Evolutionary conservation across 2,329 filamentous ascomycete species (phyloP).

Genomic region (Fusarium caatingaense): DNA sequence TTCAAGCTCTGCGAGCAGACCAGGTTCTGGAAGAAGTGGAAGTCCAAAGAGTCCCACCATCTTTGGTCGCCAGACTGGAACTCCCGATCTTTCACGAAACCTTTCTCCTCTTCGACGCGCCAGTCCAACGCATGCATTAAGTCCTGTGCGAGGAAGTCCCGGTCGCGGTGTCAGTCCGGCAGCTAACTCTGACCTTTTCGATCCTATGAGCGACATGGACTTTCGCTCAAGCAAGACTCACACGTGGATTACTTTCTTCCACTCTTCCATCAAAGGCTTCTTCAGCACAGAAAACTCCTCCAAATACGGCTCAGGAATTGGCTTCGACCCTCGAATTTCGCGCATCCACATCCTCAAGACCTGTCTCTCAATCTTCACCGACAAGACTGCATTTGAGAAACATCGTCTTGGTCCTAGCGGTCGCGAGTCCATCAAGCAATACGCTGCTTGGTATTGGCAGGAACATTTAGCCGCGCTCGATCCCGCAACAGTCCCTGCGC

Average conservation of each 20-base stretch:
- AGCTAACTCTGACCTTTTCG: slow-evolving; percentile 48
- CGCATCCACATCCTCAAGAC: slow-evolving; percentile 53
- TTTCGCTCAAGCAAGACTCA: slow-evolving; percentile 57
- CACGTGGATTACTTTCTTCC: slow-evolving; percentile 55
- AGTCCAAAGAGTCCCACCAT: slow-evolving; percentile 30
- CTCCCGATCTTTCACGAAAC: slow-evolving; percentile 36
- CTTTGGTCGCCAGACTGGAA: slow-evolving; percentile 27
- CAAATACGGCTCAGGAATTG: slow-evolving; percentile 41
- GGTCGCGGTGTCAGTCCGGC: slow-evolving; percentile 44
- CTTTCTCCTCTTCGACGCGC: slow-evolving; percentile 33
- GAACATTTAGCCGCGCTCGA: slow-evolving; percentile 55
- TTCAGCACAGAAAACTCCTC: slow-evolving; percentile 51
- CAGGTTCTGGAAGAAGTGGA: slow-evolving; percentile 31
- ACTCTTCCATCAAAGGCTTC: slow-evolving; percentile 54
- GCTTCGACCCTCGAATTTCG: slow-evolving; percentile 51
- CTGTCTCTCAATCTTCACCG: slow-evolving; percentile 55
- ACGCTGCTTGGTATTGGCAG: slow-evolving; percentile 60
- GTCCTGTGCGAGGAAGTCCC: slow-evolving; percentile 30
- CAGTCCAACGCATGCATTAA: slow-evolving; percentile 20
- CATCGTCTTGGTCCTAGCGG: slow-evolving; percentile 44
- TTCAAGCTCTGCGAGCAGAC: slow-evolving; percentile 40
- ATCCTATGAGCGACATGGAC: slow-evolving; percentile 51
- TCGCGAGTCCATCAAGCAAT: slow-evolving; percentile 51
- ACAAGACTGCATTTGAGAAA: slow-evolving; percentile 47
- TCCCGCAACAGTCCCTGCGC: slow-evolving; percentile 37